These are phyloP conservation scores for Termitomyces sp. DNA, from an alignment of 768 basidiomycete species.

Conservation along the genomic window DNA sequence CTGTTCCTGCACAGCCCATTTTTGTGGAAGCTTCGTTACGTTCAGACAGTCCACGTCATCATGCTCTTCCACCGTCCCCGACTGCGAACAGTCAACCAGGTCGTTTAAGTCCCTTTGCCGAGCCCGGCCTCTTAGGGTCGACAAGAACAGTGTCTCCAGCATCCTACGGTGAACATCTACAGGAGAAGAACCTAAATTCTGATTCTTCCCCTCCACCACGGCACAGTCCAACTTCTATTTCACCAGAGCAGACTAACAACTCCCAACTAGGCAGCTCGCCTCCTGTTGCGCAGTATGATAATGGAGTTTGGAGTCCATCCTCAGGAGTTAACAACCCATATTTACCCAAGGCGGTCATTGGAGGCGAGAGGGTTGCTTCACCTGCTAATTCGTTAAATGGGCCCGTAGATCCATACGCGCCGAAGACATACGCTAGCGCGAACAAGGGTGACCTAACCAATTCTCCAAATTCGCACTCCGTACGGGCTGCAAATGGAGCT, in stretches of 20 bases:
- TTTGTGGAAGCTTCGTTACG: background rate
- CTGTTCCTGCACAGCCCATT: background rate
- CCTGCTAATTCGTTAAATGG: slow-evolving; percentile 6
- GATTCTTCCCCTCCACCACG: slow-evolving; percentile 1
- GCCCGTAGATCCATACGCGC: slow-evolving; percentile 31
- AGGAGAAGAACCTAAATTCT: slow-evolving; percentile 1
- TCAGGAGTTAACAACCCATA: slow-evolving; percentile 1
- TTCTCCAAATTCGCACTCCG: slow-evolving; percentile 23
- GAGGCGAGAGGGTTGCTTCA: slow-evolving; percentile 6
- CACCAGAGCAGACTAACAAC: background rate
- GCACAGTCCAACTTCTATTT: background rate
- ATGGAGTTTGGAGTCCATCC: slow-evolving; percentile 2
- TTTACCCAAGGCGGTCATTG: slow-evolving; percentile 4
- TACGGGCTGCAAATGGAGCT: slow-evolving; percentile 21
- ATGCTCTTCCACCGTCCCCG: slow-evolving; percentile 15
- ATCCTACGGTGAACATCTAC: slow-evolving; percentile 2
- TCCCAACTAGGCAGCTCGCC: slow-evolving; percentile 9
- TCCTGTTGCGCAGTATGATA: background rate
- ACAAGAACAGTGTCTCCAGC: slow-evolving; percentile 9
- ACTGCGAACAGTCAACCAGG: background rate
- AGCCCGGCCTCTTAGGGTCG: background rate
- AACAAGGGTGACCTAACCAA: slow-evolving; percentile 20
- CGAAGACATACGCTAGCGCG: slow-evolving; percentile 22
- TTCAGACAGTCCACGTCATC: slow-evolving; percentile 8
- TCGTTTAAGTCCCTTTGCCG: slow-evolving; percentile 8